phyloP scores from a whole-genome alignment of 228 moss, liverwort and hornwort genomes.

The Sphagnum fallax region DNA sequence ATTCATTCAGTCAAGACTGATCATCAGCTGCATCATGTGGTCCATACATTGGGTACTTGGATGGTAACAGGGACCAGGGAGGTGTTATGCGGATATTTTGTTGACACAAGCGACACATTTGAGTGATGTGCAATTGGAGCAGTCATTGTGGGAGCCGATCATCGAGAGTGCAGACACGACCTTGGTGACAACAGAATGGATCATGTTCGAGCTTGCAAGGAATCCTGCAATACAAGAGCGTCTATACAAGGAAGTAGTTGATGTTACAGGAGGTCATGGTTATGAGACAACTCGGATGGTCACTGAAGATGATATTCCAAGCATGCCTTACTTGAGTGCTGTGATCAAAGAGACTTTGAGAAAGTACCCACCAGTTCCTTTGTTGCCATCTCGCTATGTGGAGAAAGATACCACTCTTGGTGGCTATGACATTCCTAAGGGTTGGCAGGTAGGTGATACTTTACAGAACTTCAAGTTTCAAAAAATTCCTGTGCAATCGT shows the following conservation, averaged over 20 bases:
- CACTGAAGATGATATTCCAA: constrained; percentile 53
- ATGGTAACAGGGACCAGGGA: constrained; percentile 33
- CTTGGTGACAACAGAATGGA: constrained; percentile 32
- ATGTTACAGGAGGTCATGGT: constrained; percentile 25
- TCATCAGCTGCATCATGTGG: background rate
- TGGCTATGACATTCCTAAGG: constrained; percentile 60
- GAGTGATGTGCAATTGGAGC: constrained; percentile 39
- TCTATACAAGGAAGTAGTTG: constrained; percentile 37
- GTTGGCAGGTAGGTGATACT: constrained; percentile 13
- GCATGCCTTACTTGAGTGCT: too few relatives aligned
- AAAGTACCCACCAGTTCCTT: constrained; percentile 41
- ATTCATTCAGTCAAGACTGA: too few relatives aligned
- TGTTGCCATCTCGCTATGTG: constrained; percentile 45
- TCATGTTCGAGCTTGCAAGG: constrained; percentile 16
- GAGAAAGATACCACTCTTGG: constrained; percentile 55
- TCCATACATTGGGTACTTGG: too few relatives aligned
- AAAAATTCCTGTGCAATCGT: too few relatives aligned
- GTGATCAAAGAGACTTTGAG: constrained; percentile 45
- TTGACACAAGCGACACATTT: constrained; percentile 41
- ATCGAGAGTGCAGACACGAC: constrained; percentile 66
- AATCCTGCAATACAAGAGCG: constrained; percentile 40
- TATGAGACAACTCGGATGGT: constrained; percentile 39
- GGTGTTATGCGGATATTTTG: constrained; percentile 48
- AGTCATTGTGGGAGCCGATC: constrained; percentile 71
- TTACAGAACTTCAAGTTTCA: background rate